A percentile compares a stretch with the other conserved stretches of the same genome.
Evolutionary conservation across 768 basidiomycete genomes (phyloP).

Genomic region (Coprinopsis cinerea): DNA sequence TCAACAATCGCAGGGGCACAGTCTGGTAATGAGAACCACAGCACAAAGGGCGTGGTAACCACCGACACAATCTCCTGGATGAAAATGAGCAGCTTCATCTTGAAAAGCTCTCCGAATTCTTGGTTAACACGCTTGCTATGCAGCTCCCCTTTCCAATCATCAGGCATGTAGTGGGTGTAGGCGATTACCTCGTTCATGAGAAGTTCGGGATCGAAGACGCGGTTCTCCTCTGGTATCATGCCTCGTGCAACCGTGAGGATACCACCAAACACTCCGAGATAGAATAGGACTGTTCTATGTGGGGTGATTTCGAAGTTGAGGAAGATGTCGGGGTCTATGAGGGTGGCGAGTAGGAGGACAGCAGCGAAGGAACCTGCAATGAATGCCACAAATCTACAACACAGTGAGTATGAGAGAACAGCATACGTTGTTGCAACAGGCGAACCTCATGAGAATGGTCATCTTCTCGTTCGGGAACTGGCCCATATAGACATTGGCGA

Average conservation of each 20-base stretch:
- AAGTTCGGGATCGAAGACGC: slow-evolving; percentile 89
- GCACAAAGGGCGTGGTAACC: slow-evolving; percentile 86
- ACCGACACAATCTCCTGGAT: slow-evolving; percentile 86
- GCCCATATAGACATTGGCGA: slow-evolving; percentile 92
- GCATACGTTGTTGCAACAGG: slow-evolving; percentile 1
- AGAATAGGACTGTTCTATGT: slow-evolving; percentile 91
- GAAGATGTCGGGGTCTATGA: slow-evolving; percentile 90
- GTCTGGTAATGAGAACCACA: slow-evolving; percentile 86
- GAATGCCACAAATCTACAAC: slow-evolving; percentile 84
- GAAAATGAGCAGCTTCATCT: slow-evolving; percentile 88
- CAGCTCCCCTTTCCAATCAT: slow-evolving; percentile 82
- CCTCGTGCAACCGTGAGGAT: slow-evolving; percentile 86
- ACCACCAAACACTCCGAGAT: slow-evolving; percentile 81
- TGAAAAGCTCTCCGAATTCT: slow-evolving; percentile 88
- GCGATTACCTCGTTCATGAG: slow-evolving; percentile 89
- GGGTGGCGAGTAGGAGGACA: slow-evolving; percentile 86
- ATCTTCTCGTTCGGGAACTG: slow-evolving; percentile 97
- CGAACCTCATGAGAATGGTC: slow-evolving; percentile 83
- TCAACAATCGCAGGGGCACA: slow-evolving; percentile 92
- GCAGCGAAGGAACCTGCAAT: slow-evolving; percentile 95
- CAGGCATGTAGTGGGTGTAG: slow-evolving; percentile 95
- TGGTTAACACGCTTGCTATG: slow-evolving; percentile 90
- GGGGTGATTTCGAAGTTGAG: slow-evolving; percentile 93
- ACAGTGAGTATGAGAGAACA: neutral
- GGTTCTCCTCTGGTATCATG: slow-evolving; percentile 93